Evolutionary conservation across 768 basidiomycete genomes (phyloP), one percentile per base, ranked within the genome.

Genomic region (Boletus tylopilopsis): DNA sequence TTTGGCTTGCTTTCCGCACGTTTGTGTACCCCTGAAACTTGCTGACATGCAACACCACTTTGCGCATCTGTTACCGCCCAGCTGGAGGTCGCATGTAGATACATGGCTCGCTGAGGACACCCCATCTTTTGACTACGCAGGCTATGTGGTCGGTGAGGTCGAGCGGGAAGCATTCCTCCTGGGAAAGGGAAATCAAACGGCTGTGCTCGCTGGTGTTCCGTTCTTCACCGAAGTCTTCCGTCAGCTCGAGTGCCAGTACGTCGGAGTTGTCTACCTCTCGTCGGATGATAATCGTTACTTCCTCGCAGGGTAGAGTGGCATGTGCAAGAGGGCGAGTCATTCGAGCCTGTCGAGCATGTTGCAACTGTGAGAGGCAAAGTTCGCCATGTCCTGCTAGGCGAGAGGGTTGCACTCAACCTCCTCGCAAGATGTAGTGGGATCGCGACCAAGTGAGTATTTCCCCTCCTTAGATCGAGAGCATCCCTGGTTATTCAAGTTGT

Each of bases 361-460:
- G 96, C 94, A 21, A 94, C 94, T 29, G 94, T 97, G 13, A 80
- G 77, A 50, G 96, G 96, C 9, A 90, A 87, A 62, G 95, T 88
- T 8, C 76, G 94, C 36, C 83, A 89, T 59, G 71, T 98, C 49
- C 80, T 99, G 13, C 75, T 97, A 10, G 95, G 94, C 33, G 96
- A 99, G 68, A 78, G 95, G 39, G 83, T 96, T 36, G 94, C 91
- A 9, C 75, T 99, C 59, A 98, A 98, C 66, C 76, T 94, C 50
- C 77, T 99, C 45, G 93, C 96, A 9, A 76, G 96, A 59, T 97
- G 95, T 69, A 94, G 92, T 57, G 96, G 96, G 5, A 97, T 98
- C 56, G 95, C 95, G 16, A 95, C 93, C 24, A 87, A 88, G 94
- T 94, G 61, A 68, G 83, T 64, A 24, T 25, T 3, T 19, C 36